Base-by-base conservation (phyloP, 306 rosid species). In the Hippophae tibetana region DNA sequence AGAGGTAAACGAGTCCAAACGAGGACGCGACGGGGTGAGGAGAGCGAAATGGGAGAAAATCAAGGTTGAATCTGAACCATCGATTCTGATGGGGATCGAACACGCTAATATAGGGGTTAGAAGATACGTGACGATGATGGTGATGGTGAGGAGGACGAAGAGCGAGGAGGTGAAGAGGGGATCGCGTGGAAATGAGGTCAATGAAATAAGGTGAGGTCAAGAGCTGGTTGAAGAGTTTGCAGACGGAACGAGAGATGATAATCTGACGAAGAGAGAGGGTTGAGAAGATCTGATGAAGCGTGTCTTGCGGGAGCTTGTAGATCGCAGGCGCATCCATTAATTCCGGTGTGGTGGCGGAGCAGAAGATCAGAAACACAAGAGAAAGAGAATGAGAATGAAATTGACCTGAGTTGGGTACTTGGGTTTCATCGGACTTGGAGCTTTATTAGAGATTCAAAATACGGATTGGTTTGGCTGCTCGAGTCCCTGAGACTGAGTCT, bases 1-100 rank as follows among this genome's bases (percentile, higher is more conserved):
- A 90, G 62, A 90, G 88, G 61, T 84, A 87, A 60, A 90, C 51
- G 56, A 90, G 84, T 6, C 97, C 97, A 26, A 56, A 62, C 1
- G 96, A 84, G 57, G 97, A 82, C 6, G 97, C 94, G n/a, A 87
- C 96, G 1, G 96, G 96, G 71, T 77, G 90, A 1, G 84, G 92
- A 8, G 79, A 74, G 2, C 73, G 81, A 69, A 83, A 85, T 50
- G 96, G 97, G 46, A 90, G 85, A 57, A 90, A 90, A 47, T 79
- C 76, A 57, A 90, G 89, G 49, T 75, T 61, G 78, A 90, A 79
- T 40, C 65, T 67, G 66, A 87, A 85, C 89, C 92, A 87, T 6
- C 54, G 69, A 43, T 57, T 58, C 47, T 26, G 80, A 66, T 73
- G 71, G 6, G 92, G 86, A 70, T 90, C 96, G 67, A 77, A 90